A percentile compares a stretch with the other conserved stretches of the same genome.
Evolutionary conservation across 2,329 filamentous ascomycete species (phyloP).

Genomic region (Scedosporium apiospermum): DNA sequence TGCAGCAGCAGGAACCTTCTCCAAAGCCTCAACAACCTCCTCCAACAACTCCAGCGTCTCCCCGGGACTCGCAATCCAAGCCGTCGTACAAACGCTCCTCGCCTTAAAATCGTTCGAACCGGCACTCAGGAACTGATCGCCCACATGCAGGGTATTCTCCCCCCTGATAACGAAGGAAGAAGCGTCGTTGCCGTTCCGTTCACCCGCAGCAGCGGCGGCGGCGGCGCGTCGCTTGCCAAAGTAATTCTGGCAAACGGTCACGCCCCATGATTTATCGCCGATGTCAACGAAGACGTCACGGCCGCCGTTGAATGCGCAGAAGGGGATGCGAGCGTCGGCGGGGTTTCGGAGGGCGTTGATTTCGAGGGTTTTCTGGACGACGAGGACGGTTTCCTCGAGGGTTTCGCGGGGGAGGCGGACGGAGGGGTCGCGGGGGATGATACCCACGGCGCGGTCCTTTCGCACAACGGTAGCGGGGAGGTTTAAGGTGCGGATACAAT

Average conservation of each 20-base stretch:
- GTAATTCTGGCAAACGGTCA: conserved; percentile 83
- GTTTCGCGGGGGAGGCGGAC: conserved; percentile 74
- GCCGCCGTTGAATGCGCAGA: conserved; percentile 96
- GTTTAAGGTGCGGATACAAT: conserved; percentile 71
- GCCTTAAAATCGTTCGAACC: conserved; percentile 98
- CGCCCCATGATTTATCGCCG: conserved; percentile 94
- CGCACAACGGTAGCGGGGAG: conserved; percentile 73
- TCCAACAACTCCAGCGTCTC: conserved; percentile 88
- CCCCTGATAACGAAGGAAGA: conserved; percentile 43
- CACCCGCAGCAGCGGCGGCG: background rate
- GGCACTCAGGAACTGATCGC: conserved; percentile 92
- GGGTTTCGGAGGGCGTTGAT: conserved; percentile 50
- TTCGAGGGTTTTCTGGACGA: conserved; percentile 88
- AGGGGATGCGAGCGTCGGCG: conserved; percentile 50
- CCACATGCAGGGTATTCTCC: conserved; percentile 81
- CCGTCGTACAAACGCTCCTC: conserved; percentile 81
- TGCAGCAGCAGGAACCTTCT: conserved; percentile 1
- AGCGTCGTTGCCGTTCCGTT: conserved; percentile 32
- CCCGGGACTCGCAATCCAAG: conserved; percentile 87
- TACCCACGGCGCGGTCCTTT: conserved; percentile 80
- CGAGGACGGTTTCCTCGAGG: conserved; percentile 90
- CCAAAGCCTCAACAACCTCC: conserved; percentile 53
- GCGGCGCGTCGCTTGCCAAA: conserved; percentile 48
- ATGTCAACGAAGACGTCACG: conserved; percentile 98
- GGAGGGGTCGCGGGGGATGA: conserved; percentile 54